Evolutionary conservation across 345 rosid genomes (phyloP).

Genomic region (Salix viminalis): DNA sequence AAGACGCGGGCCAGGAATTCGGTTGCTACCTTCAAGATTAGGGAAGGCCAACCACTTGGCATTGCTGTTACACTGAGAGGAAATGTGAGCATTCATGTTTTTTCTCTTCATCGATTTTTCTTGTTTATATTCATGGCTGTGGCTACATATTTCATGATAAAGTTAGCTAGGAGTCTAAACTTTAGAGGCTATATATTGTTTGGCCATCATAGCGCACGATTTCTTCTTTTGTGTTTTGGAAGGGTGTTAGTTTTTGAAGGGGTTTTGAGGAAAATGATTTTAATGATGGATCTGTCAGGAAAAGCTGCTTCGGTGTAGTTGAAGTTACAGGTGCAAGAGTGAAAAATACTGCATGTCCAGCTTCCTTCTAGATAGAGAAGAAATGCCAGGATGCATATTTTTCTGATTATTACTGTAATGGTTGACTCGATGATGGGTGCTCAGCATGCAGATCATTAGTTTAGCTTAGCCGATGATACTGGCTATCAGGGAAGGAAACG

Average conservation of each 20-base stretch:
- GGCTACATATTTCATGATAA: neutral
- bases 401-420: neutral
- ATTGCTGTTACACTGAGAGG: conserved; percentile 89
- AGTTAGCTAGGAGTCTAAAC: neutral
- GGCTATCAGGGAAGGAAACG: neutral
- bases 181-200: neutral
- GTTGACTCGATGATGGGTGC: neutral
- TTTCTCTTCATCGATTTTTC: neutral
- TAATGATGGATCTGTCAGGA: neutral
- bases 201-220: neutral
- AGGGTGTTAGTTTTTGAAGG: neutral
- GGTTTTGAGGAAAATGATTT: neutral
- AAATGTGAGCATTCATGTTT: conserved; percentile 47
- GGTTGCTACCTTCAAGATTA: conserved; percentile 78
- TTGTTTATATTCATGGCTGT: neutral
- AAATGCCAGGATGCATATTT: neutral
- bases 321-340: neutral
- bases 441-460: neutral
- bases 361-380: neutral
- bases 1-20: conserved; percentile 79
- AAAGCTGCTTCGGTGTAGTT: neutral
- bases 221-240: neutral
- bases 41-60: conserved; percentile 90
- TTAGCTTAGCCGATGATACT: neutral
- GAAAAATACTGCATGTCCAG: neutral